Evolutionary conservation across 805 yeast genomes (phyloP).

Genomic region (Zygosaccharomyces kombuchaensis): DNA sequence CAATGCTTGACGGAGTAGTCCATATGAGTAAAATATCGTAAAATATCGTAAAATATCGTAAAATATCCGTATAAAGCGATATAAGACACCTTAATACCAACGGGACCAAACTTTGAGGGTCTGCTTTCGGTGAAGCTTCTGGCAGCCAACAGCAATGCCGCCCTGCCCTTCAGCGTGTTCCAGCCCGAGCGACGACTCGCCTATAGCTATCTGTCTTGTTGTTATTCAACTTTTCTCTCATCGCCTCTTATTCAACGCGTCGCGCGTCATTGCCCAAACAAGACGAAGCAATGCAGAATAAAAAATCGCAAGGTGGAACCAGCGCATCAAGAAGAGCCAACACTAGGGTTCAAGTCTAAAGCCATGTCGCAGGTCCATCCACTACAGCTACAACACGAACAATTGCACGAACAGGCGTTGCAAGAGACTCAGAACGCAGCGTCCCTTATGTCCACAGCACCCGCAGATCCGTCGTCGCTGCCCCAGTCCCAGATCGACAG

Average conservation of each 20-base stretch:
- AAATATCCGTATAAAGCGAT: no score
- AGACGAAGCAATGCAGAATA: conserved; percentile 14
- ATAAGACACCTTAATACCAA: no score
- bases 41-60: no score
- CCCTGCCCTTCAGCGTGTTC: no score
- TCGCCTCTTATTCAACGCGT: conserved; percentile 11
- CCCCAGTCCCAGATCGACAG: conserved; percentile 12
- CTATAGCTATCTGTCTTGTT: no score
- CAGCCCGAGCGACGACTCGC: no score
- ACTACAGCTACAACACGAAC: conserved; percentile 6
- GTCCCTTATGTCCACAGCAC: conserved; percentile 27
- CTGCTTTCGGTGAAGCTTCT: no score
- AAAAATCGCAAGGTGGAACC: conserved; percentile 3
- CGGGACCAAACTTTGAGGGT: no score
- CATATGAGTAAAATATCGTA: no score
- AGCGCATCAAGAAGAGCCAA: neutral
- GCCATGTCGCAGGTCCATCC: conserved; percentile 6
- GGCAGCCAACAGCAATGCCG: no score
- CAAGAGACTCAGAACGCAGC: conserved; percentile 6
- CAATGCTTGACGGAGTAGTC: no score
- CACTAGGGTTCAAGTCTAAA: conserved; percentile 2
- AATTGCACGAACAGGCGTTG: conserved; percentile 5
- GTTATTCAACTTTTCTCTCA: neutral
- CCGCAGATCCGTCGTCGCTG: conserved; percentile 20
- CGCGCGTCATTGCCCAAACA: conserved; percentile 15